Percentiles rank a stretch among this genome's conserved stretches.
Conservation (phyloP, 2,329 filamentous ascomycete species). For the Madurella fahalii region DNA sequence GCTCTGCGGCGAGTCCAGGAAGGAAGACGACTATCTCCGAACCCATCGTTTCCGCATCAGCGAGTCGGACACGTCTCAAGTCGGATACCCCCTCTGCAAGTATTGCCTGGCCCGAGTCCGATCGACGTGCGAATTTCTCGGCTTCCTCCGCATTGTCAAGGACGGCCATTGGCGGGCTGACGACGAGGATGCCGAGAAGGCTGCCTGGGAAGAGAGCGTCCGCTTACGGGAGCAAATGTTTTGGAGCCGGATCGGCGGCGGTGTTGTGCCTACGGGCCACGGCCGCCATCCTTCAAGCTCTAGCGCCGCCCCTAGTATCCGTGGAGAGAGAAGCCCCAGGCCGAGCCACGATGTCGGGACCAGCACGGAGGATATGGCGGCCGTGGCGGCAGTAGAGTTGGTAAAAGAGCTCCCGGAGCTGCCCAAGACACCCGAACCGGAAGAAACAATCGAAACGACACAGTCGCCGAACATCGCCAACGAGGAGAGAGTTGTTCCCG, state of each 20-base stretch:
- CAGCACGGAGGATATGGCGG: neutral
- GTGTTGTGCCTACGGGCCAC: conserved; percentile 66
- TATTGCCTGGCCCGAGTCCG: conserved; percentile 83
- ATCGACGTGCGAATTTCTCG: conserved; percentile 86
- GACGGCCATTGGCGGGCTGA: conserved; percentile 88
- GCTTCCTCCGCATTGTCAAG: conserved; percentile 84
- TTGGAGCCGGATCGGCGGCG: conserved; percentile 88
- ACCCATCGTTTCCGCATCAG: conserved; percentile 86
- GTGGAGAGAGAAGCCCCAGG: conserved; percentile 25
- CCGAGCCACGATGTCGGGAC: conserved; percentile 21
- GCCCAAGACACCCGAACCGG: conserved; percentile 4
- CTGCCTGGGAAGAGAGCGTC: conserved; percentile 93
- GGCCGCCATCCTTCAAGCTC: conserved; percentile 20
- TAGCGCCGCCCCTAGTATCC: conserved; percentile 19
- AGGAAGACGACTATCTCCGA: conserved; percentile 65
- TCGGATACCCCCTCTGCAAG: conserved; percentile 76
- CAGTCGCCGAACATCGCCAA: neutral
- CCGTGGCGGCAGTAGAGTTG: neutral
- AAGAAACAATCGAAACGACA: neutral
- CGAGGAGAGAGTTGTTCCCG: neutral
- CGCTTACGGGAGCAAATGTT: conserved; percentile 92
- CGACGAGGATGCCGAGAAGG: conserved; percentile 76
- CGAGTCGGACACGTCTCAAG: conserved; percentile 79
- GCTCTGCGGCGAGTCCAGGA: conserved; percentile 80
- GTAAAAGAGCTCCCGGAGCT: conserved; percentile 5